Percentiles rank a stretch among this genome's conserved stretches.
These are phyloP conservation scores for Aspergillus campestris DNA, from an alignment of 495 filamentous ascomycete genomes.

Conservation along the genomic window DNA sequence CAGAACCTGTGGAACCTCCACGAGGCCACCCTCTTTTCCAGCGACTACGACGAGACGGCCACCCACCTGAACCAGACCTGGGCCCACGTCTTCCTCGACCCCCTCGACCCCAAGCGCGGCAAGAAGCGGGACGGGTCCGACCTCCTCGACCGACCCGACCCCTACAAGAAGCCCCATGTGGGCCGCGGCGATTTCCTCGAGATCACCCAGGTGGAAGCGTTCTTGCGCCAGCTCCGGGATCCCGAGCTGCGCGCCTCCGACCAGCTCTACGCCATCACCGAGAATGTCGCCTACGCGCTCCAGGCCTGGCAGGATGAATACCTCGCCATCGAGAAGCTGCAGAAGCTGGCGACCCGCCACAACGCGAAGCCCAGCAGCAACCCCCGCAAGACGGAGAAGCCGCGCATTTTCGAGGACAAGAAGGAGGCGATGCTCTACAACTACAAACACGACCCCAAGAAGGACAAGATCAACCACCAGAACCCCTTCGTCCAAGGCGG, in stretches of 20 bases:
- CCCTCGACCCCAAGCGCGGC: constrained; percentile 21
- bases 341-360: constrained; percentile 40
- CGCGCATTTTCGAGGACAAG: constrained; percentile 29
- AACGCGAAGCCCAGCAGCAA: constrained; percentile 15
- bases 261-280: constrained; percentile 45
- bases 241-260: constrained; percentile 29
- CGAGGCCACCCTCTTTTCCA: constrained; percentile 38
- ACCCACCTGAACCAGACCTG: constrained; percentile 21
- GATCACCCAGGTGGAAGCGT: constrained; percentile 23
- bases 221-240: constrained; percentile 28
- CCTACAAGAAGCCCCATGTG: constrained; percentile 27
- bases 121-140: constrained; percentile 40
- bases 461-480: constrained; percentile 21
- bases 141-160: constrained; percentile 35
- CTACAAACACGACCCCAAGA: constrained; percentile 29
- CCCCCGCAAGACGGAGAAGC: constrained; percentile 16
- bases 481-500: constrained; percentile 37
- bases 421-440: constrained; percentile 37
- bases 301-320: constrained; percentile 58
- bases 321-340: constrained; percentile 47
- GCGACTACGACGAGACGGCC: constrained; percentile 25
- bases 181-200: constrained; percentile 39
- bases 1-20: constrained; percentile 51
- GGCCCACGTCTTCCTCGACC: constrained; percentile 24
- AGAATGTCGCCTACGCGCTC: constrained; percentile 45